A percentile compares a stretch with the other conserved stretches of the same genome.
phyloP scores from a whole-genome alignment of 768 basidiomycete species.

The Lactarius sanguifluus region DNA sequence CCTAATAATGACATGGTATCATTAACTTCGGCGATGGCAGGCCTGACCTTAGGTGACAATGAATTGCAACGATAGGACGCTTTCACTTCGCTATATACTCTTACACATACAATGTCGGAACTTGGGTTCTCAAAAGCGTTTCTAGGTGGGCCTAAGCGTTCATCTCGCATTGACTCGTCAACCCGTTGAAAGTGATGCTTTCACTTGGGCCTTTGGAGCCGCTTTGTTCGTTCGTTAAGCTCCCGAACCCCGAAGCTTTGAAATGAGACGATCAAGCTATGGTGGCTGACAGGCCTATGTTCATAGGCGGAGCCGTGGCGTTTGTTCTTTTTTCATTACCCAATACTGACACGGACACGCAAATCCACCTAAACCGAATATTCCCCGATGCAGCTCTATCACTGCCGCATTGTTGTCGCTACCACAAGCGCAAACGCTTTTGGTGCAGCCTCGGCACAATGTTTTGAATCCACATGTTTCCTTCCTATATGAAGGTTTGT shows the following conservation, averaged over 20 bases:
- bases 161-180: background rate
- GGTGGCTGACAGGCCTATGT: background rate
- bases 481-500: background rate
- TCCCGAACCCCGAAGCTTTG: background rate
- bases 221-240: background rate
- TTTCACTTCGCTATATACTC: background rate
- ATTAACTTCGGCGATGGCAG: background rate
- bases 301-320: background rate
- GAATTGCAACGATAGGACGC: background rate
- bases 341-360: background rate
- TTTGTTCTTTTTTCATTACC: background rate
- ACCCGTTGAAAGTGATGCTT: background rate
- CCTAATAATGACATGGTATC: background rate
- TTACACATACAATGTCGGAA: background rate
- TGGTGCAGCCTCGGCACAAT: background rate
- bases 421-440: conserved; percentile 6
- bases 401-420: background rate
- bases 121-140: background rate
- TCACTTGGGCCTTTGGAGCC: background rate
- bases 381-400: background rate
- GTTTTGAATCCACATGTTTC: conserved; percentile 1
- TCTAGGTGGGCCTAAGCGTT: background rate
- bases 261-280: background rate
- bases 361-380: background rate
- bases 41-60: background rate